Conservation (phyloP, 106 monocot genomes). For the Vanilla planifolia region DNA sequence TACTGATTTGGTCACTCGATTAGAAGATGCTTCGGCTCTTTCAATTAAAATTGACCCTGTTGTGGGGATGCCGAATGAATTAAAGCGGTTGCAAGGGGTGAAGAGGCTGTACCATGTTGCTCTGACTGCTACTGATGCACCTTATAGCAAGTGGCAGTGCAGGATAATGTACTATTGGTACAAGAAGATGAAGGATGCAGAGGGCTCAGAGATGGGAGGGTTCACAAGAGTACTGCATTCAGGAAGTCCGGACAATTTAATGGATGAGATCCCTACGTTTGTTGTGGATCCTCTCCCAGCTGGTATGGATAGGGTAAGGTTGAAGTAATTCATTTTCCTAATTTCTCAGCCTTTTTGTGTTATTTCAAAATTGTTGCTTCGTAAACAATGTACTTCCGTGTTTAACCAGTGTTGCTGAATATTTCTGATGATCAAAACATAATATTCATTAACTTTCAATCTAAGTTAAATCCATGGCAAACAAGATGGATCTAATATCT, state of each 20-base stretch:
- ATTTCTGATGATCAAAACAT: neutral
- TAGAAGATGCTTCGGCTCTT: neutral
- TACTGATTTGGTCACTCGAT: constrained; percentile 1
- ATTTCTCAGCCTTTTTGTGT: neutral
- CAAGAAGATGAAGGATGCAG: constrained; percentile 32
- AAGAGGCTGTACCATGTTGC: constrained; percentile 48
- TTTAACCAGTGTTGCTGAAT: neutral
- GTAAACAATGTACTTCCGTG: neutral
- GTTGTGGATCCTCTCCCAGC: constrained; percentile 56
- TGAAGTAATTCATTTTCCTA: neutral
- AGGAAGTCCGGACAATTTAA: constrained; percentile 36
- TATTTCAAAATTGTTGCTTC: neutral
- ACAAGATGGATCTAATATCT: too few relatives aligned
- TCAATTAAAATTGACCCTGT: constrained; percentile 9
- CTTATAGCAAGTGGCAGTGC: constrained; percentile 68
- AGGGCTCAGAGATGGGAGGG: constrained; percentile 63
- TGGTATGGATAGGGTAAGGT: constrained; percentile 57
- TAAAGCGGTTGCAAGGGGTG: constrained; percentile 7
- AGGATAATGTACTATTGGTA: constrained; percentile 77
- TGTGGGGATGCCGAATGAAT: constrained; percentile 13
- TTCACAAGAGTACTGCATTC: constrained; percentile 69
- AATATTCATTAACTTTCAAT: neutral
- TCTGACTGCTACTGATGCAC: constrained; percentile 52
- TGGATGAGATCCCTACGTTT: constrained; percentile 68
- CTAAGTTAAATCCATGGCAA: neutral